Base-by-base conservation (phyloP, 805 yeast genomes). In the Priceomyces medius region DNA sequence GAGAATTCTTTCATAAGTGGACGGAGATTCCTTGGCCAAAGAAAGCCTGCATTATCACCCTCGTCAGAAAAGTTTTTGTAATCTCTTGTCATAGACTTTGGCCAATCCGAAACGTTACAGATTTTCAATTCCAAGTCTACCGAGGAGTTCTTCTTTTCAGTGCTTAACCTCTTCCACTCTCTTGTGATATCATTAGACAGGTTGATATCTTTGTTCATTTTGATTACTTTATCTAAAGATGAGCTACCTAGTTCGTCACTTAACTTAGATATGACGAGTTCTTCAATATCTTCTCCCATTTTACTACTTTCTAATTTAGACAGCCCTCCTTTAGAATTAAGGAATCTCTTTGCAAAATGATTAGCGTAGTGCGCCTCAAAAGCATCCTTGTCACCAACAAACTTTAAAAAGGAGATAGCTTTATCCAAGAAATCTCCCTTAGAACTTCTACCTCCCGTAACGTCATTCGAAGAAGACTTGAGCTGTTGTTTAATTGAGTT, bases 301-400 rank as follows among this genome's bases (percentile, higher is more conserved):
- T 65, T 64, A 49, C 60, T 66, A 6, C 41, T 42, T 12, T 26
- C 26, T 8, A 37, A 44, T 12, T 45, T 43, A 7, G 48, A 44
- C 4, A 48, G 40, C 8, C 51, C 38, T 1, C 61, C 59, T 42
- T 71, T 71, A 9, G 70, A 49, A 42, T 63, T 69, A 19, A 71
- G 52, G 40, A 89, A 71, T 46, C 97, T 72, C 59, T 84, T 88
- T 1, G 96, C 96, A 43, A 90, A 70, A 63, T 87, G 96, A 40
- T 82, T 85, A 52, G 88, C 88, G 61, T 88, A 89, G 46, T 85
- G 81, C 31, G 79, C 83, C 56, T 88, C 96, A 64, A 89, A 90
- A 19, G 85, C 67, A 62, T 89, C 97, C 55, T 88, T 90, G 51
- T 90, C 96, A 44, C 79, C 74, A 35, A 89, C 71, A 54, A 79